These are phyloP conservation scores for Candida pseudofarinosa DNA, from an alignment of 805 yeast species.

Conservation along the genomic window DNA sequence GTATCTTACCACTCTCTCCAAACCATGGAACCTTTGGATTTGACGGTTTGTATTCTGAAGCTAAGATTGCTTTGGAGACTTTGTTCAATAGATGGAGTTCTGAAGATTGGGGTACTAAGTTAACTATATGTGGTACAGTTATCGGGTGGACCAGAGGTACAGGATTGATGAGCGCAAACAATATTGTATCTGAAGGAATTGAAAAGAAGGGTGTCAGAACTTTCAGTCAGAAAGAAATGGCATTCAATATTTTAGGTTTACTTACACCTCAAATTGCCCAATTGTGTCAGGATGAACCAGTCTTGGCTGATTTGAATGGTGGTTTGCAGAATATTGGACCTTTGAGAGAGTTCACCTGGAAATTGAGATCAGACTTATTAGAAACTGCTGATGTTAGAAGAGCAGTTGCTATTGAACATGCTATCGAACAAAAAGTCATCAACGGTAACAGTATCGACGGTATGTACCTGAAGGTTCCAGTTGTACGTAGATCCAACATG, in stretches of 20 bases:
- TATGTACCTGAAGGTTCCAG: slow-evolving; percentile 69
- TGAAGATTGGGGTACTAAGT: slow-evolving; percentile 91
- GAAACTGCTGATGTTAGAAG: slow-evolving; percentile 90
- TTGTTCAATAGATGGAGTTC: slow-evolving; percentile 98
- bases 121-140: slow-evolving; percentile 96
- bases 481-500: slow-evolving; percentile 94
- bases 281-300: slow-evolving; percentile 89
- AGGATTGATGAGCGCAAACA: slow-evolving; percentile 96
- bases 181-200: slow-evolving; percentile 95
- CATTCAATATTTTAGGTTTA: slow-evolving; percentile 93
- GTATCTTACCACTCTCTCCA: slow-evolving; percentile 93
- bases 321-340: slow-evolving; percentile 92
- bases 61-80: slow-evolving; percentile 92
- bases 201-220: slow-evolving; percentile 96
- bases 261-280: slow-evolving; percentile 81
- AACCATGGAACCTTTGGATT: slow-evolving; percentile 99
- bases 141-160: slow-evolving; percentile 99
- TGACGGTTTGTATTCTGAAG: slow-evolving; percentile 97
- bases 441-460: slow-evolving; percentile 87
- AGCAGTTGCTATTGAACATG: slow-evolving; percentile 91
- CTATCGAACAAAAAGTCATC: slow-evolving; percentile 80
- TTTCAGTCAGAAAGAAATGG: slow-evolving; percentile 98
- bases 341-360: slow-evolving; percentile 80
- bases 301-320: slow-evolving; percentile 98
- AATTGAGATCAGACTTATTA: slow-evolving; percentile 69